Evolutionary conservation across 2,329 filamentous ascomycete genomes (phyloP), one percentile per base, ranked within the genome.

Genomic region (Aspergillus sojae): DNA sequence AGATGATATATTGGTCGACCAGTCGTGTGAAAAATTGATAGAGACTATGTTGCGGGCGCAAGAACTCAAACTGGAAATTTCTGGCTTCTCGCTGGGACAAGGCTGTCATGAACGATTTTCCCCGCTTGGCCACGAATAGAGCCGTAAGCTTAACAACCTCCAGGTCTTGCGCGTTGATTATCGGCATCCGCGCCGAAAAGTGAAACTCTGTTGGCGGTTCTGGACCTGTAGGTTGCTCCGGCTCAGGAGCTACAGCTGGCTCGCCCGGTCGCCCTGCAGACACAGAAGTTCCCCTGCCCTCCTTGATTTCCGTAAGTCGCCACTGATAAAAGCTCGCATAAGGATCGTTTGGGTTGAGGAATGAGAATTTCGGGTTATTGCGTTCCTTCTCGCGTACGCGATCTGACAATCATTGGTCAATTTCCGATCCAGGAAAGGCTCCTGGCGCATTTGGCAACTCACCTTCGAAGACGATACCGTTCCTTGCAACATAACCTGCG

Each of bases 101-200:
- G 60, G 90, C 87, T 26, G 93, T 97, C 87, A 97, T 92, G 80
- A 95, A 99, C 65, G 91, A 89, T 65, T 94, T 89, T 16, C 95
- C 95, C 73, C 96, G 94, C 79, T 94, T 94, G 58, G 95, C 95
- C 57, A 94, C 93, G 78, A 95, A 97, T 30, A 96, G 83, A 23
- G 95, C 95, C 41, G 94, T 97, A 74, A 97, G 80, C 67, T 85
- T 86, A 63, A 89, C 81, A 28, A 89, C 84, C 59, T 89, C 88
- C 65, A 98, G 82, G 84, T 99, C 95, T 78, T 96, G 92, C 68
- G 96, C 93, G 79, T 91, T 97, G 81, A 99, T 97, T 70, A 94
- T 94, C 62, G 95, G 95, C 92, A 98, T 97, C 76, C 94, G 91
- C 70, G 95, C 94, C 61, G 93, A 97, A 81, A 97, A 99, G 70